Conservation (phyloP, 768 basidiomycete species). For the Leccinum rimulosum region DNA sequence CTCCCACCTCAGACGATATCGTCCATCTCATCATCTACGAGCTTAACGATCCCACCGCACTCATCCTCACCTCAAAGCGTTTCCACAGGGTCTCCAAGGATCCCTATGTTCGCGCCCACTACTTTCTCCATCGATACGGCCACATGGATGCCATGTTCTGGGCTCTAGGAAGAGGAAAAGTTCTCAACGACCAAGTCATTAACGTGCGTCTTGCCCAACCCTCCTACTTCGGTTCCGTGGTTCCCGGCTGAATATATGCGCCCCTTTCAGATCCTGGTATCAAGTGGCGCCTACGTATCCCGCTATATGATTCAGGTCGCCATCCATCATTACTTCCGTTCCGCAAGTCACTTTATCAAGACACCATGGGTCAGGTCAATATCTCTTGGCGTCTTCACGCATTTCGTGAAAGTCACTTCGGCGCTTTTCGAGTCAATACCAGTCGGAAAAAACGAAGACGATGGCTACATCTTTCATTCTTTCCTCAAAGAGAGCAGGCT, state of each 20-base stretch:
- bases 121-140: slow-evolving; percentile 75
- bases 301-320: slow-evolving; percentile 77
- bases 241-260: slow-evolving; percentile 28
- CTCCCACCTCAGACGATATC: slow-evolving; percentile 49
- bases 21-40: slow-evolving; percentile 73
- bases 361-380: slow-evolving; percentile 70
- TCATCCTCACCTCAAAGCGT: slow-evolving; percentile 58
- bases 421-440: slow-evolving; percentile 65
- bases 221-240: slow-evolving; percentile 18
- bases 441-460: slow-evolving; percentile 70
- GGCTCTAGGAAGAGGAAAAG: slow-evolving; percentile 70
- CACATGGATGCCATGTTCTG: slow-evolving; percentile 66
- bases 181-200: slow-evolving; percentile 62
- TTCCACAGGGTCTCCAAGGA: slow-evolving; percentile 63
- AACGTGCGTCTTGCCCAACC: slow-evolving; percentile 48
- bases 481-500: slow-evolving; percentile 71
- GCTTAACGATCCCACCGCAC: slow-evolving; percentile 58
- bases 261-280: slow-evolving; percentile 57
- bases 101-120: slow-evolving; percentile 73
- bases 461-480: slow-evolving; percentile 59
- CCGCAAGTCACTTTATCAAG: slow-evolving; percentile 72
- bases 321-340: slow-evolving; percentile 76
- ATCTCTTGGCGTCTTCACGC: slow-evolving; percentile 54
- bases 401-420: slow-evolving; percentile 61
- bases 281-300: slow-evolving; percentile 75